phyloP scores from a whole-genome alignment of 1,139 yeast species.

The Magnusiomyces sp. region DNA sequence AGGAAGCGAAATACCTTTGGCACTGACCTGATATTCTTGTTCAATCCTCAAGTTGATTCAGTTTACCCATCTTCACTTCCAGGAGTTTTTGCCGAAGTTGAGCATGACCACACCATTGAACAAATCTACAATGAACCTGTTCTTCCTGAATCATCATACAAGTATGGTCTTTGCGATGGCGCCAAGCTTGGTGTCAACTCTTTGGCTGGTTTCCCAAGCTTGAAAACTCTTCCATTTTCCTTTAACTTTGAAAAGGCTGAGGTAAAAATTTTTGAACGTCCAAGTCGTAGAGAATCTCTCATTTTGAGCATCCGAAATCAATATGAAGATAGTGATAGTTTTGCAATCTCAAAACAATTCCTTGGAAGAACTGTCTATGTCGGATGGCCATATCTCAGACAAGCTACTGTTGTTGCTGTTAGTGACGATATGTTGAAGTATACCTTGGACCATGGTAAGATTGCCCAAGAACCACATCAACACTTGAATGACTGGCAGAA shows the following conservation, averaged over 20 bases:
- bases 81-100: constrained; percentile 67
- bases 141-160: constrained; percentile 28
- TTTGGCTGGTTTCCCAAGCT: constrained; percentile 86
- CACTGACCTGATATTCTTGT: constrained; percentile 52
- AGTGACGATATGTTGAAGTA: constrained; percentile 47
- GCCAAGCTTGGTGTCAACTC: constrained; percentile 63
- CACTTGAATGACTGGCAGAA: constrained; percentile 25
- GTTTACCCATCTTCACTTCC: constrained; percentile 73
- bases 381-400: constrained; percentile 85
- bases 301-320: constrained; percentile 53
- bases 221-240: constrained; percentile 58
- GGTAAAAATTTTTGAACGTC: constrained; percentile 74
- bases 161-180: constrained; percentile 56
- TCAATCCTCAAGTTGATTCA: constrained; percentile 67
- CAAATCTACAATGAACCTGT: constrained; percentile 25
- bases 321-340: constrained; percentile 39
- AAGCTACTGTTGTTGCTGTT: constrained; percentile 62
- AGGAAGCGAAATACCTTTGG: constrained; percentile 68
- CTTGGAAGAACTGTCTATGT: constrained; percentile 58
- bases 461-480: constrained; percentile 23
- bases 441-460: constrained; percentile 34
- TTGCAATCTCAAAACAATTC: constrained; percentile 49
- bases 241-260: constrained; percentile 49
- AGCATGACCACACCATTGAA: constrained; percentile 70
- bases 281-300: constrained; percentile 76